phyloP scores from a whole-genome alignment of 1,284 basidiomycete species.

The Athelia sp. region DNA sequence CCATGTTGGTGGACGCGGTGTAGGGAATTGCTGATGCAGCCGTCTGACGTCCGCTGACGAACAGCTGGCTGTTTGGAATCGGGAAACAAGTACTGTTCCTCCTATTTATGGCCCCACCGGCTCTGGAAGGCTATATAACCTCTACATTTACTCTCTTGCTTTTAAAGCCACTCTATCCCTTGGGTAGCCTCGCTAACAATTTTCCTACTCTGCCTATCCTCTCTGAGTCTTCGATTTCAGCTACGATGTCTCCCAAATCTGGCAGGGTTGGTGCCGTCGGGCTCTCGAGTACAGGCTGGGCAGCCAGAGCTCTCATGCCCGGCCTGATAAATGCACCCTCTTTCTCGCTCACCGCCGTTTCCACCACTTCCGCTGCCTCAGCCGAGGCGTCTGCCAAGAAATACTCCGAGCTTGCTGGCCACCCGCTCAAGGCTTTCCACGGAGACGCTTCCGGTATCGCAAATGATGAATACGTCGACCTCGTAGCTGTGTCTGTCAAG shows the following conservation, averaged over 20 bases:
- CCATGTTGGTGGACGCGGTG: too few species aligned
- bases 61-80: too few species aligned
- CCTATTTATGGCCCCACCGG: too few species aligned
- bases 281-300: slow-evolving; percentile 18
- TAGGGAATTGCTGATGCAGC: too few species aligned
- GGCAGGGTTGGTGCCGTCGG: slow-evolving; percentile 18
- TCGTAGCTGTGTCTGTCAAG: slow-evolving; percentile 20
- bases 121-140: too few species aligned
- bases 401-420: slow-evolving; percentile 11
- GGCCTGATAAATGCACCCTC: slow-evolving; percentile 7
- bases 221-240: not conserved
- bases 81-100: too few species aligned
- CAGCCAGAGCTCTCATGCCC: slow-evolving; percentile 11
- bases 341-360: slow-evolving; percentile 13
- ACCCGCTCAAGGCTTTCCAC: slow-evolving; percentile 14
- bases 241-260: slow-evolving; percentile 13
- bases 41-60: too few species aligned
- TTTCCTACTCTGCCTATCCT: not conserved
- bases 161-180: too few species aligned
- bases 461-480: slow-evolving; percentile 16
- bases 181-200: too few species aligned
- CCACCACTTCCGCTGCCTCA: slow-evolving; percentile 12
- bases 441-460: slow-evolving; percentile 15
- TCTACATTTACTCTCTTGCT: too few species aligned
- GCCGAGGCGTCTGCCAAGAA: slow-evolving; percentile 12